Base-by-base conservation (phyloP, 257 asterid species). In the Voacanga thouarsii region DNA sequence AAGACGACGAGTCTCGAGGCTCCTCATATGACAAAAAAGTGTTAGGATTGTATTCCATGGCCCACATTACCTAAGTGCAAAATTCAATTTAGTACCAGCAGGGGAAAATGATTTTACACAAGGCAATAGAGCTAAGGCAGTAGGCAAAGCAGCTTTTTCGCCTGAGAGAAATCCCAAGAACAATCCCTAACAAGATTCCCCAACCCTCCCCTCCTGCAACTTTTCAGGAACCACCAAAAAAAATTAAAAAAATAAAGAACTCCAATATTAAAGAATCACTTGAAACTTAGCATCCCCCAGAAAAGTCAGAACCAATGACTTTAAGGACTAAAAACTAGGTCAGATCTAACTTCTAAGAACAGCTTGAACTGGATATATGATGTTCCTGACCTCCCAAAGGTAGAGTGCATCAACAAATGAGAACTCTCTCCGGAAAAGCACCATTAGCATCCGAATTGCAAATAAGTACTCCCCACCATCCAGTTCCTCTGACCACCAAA, bases 361-460 rank as follows among this genome's bases (percentile, higher is more conserved):
- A 24, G 21, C 60, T 45, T 24, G 75, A 50, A 47, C 11, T 47
- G 61, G 30, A 24, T 18, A 68, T 18, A 41, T 63, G 24, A 74
- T 8, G 16, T 43, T 75, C 68, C 86, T 77, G 80, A 92, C 99
- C 99, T 94, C 97, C 99, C 99, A 94, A 67, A 94, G 92, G 87
- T 93, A 91, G 84, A 94, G 79, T 11, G 96, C 92, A 90, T 94
- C 99, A 49, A 91, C 89, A 78, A 92, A 92, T 12, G 98, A 94
- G 85, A 94, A 93, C 83, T 94, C 99, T 82, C 99, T 90, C 78
- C 97, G 92, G 55, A 94, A 94, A 78, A 94, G 92, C 75, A 92
- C 97, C 99, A 94, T 94, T 86, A 92, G 86, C 99, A 94, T 94
- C 65, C 99, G 97, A 82, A 94, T 91, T 67, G 99, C 99, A 77